Evolutionary conservation across 345 rosid species (phyloP).

Genomic region (Pistacia atlantica): DNA sequence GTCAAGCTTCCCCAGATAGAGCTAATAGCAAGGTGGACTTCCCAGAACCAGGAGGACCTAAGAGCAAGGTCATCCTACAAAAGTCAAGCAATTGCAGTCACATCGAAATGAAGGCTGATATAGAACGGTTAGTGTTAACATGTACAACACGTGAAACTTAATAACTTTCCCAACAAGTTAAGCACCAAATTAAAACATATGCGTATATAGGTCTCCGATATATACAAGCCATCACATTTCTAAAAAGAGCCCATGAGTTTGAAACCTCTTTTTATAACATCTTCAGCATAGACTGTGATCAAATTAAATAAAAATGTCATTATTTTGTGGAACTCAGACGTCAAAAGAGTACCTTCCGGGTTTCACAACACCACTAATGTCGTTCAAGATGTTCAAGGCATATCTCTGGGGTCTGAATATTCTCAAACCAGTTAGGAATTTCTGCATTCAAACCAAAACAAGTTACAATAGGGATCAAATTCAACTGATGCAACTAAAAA

Average conservation of each 20-base stretch:
- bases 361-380: constrained; percentile 62
- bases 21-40: constrained; percentile 82
- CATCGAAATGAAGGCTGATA: neutral
- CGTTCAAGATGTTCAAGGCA: constrained; percentile 55
- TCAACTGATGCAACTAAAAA: neutral
- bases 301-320: no score
- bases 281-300: neutral
- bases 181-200: neutral
- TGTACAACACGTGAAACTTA: constrained; percentile 13
- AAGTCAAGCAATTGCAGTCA: neutral
- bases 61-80: constrained; percentile 84
- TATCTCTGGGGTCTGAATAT: constrained; percentile 50
- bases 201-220: neutral
- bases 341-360: constrained; percentile 64
- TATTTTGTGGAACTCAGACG: neutral
- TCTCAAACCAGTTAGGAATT: constrained; percentile 37
- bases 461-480: neutral
- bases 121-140: neutral
- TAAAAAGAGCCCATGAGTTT: neutral
- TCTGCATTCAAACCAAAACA: constrained; percentile 34
- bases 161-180: neutral
- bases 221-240: no score
- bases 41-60: constrained; percentile 97
- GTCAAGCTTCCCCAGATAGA: constrained; percentile 82
- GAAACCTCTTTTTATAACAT: neutral